Evolutionary conservation across 208 protist genomes (phyloP).

Genomic region (Trypanosoma melophagium): DNA sequence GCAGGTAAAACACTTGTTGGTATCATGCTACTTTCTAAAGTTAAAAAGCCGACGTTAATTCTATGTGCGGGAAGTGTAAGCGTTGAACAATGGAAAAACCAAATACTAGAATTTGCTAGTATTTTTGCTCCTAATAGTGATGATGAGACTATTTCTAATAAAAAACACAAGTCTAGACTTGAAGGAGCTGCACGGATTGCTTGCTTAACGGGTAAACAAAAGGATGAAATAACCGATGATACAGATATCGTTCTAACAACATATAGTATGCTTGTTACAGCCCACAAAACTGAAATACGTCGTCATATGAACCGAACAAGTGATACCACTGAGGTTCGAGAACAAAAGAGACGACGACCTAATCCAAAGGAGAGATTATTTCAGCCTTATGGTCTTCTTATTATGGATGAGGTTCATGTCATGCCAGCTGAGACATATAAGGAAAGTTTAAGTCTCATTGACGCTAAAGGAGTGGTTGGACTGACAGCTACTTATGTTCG

Average conservation of each 20-base stretch:
- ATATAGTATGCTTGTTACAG: constrained; percentile 97
- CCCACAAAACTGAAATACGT: constrained; percentile 52
- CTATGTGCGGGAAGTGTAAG: constrained; percentile 94
- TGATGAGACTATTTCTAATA: constrained; percentile 1
- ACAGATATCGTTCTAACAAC: constrained; percentile 97
- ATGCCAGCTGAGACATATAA: constrained; percentile 96
- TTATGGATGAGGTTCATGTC: constrained; percentile 97
- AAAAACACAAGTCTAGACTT: constrained; percentile 12
- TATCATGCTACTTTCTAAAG: constrained; percentile 95
- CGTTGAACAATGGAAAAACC: constrained; percentile 97
- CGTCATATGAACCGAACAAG: constrained; percentile 14
- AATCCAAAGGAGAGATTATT: constrained; percentile 86
- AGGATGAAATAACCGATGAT: constrained; percentile 86
- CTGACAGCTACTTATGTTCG: constrained; percentile 96
- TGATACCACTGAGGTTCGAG: constrained; percentile 24
- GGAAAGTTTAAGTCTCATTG: constrained; percentile 89
- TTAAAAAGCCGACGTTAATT: constrained; percentile 95
- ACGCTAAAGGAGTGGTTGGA: constrained; percentile 97
- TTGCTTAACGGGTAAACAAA: constrained; percentile 92
- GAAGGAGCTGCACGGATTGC: constrained; percentile 74
- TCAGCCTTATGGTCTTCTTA: constrained; percentile 70
- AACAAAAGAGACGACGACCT: constrained; percentile 12
- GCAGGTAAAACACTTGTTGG: constrained; percentile 99
- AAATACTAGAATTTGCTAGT: constrained; percentile 92
- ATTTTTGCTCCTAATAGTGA: constrained; percentile 37